A percentile compares a stretch with the other conserved stretches of the same genome.
These are phyloP conservation scores for Kwoniella heveanensis DNA, from an alignment of 768 basidiomycete genomes.

Conservation along the genomic window DNA sequence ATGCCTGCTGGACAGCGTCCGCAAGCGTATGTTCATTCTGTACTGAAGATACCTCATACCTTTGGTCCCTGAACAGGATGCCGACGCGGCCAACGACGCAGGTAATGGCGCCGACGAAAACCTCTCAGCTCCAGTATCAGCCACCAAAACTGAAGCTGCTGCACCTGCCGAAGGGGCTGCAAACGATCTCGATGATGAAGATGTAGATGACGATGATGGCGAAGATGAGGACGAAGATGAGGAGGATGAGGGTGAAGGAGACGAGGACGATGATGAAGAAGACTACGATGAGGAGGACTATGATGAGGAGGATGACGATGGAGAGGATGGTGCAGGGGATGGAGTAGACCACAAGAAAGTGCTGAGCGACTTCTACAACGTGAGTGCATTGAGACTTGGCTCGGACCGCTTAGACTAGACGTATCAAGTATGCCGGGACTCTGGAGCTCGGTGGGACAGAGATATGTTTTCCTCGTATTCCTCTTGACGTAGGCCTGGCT, in stretches of 20 bases:
- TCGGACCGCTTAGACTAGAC: too few relatives aligned
- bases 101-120: neutral
- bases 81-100: constrained; percentile 2
- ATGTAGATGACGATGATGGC: neutral
- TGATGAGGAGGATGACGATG: constrained; percentile 17
- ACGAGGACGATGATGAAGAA: constrained; percentile 14
- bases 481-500: too few relatives aligned
- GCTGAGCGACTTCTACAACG: constrained; percentile 26
- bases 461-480: too few relatives aligned
- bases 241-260: constrained; percentile 19
- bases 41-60: neutral
- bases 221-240: constrained; percentile 14
- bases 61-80: neutral
- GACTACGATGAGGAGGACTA: constrained; percentile 14
- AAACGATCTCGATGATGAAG: neutral
- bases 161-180: constrained; percentile 5
- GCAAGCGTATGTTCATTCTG: too few relatives aligned
- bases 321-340: constrained; percentile 8
- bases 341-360: constrained; percentile 25
- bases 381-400: constrained; percentile 6
- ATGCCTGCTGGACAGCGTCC: too few relatives aligned
- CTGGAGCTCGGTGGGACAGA: too few relatives aligned
- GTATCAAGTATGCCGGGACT: too few relatives aligned
- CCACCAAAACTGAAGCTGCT: neutral
- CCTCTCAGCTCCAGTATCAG: too few relatives aligned